Evolutionary conservation across 441 rosid genomes (phyloP), one percentile per base, ranked within the genome.

Genomic region (Pelargonium fulgidum): DNA sequence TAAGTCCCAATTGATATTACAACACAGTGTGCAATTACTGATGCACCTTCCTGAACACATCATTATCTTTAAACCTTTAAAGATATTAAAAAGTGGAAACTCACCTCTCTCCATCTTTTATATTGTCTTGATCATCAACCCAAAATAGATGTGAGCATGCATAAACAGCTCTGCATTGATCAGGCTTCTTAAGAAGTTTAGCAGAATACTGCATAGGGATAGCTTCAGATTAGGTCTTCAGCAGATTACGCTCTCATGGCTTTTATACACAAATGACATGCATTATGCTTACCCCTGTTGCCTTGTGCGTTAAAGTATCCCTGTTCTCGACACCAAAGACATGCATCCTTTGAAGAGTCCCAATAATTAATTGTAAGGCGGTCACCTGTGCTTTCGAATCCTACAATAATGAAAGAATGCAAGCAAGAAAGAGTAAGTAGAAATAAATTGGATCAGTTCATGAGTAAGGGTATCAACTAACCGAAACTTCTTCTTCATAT

Each of bases 261-360:
- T 33, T 26, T 56, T 61, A 52, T 14, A 67, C 59, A 64, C 29
- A 41, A 65, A 62, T n/a, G 56, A 66, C 64, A 67, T 67, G 70
- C 62, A 59, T 70, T 14, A 61, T 36, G n/a, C 73, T 78, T 94
- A 95, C 99, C 97, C 99, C 99, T 0, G 87, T 90, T 52, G 99
- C 96, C 80, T 95, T 95, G 72, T 92, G 98, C 5, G 98, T 90
- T 76, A 95, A 81, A 22, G 99, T 95, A 85, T 95, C 99, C 78
- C 98, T 89, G 73, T 95, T 95, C 78, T 95, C 99, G 68, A 92
- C 93, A 65, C 99, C 98, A 76, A 94, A 94, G 29, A 94, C 93
- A 78, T 87, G 93, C 96, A 92, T 92, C 85, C 96, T 89, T 76
- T 94, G 99, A 66, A 94, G 90, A 64, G 99, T 94, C 71, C 99